Evolutionary conservation across 768 basidiomycete species (phyloP), one percentile per base, ranked within the genome.

Genomic region (Panaeolus cyanescens): DNA sequence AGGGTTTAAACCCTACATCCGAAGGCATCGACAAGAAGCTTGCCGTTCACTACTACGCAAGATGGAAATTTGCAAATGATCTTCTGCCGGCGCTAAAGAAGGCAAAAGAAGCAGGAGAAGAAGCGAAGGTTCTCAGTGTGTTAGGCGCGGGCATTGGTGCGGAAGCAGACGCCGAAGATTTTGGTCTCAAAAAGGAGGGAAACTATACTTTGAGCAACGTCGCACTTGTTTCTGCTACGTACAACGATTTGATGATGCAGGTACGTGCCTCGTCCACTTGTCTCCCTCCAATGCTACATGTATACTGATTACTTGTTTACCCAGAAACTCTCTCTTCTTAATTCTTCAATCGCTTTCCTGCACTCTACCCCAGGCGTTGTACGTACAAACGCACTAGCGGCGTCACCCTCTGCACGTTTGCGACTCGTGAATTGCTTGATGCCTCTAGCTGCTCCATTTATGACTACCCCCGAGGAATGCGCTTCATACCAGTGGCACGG

Each of bases 221-320:
- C 1, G 74, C 71, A 0, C 19, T 61, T 32, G 57, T 70, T 0
- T 72, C 73, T 0, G 64, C 73, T 25, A 79, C 80, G 1, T 84
- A 84, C 63, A 84, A 77, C 61, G 83, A 85, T 68, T 66, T 81
- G 19, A 79, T 81, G 77, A 64, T 83, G 30, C 75, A 82, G 74
- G 83, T 82, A 58, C 8, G 68, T 59, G 32, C 56, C 6, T 20
- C 10, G 12, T n/a, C n/a, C n/a, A n/a, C n/a, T 28, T 15, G 15
- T 5, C 28, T 36, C 37, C 37, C 56, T 56, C 9, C 17, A 31
- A 34, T 7, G 17, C 37, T 39, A n/a, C 8, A 33, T 12, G 3
- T n/a, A 55, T 12, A 28, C 19, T 10, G 8, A 22, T 55, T 32
- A 4, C 2, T 2, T 31, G 4, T 37, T 7, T 9, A 7, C 5